These are phyloP conservation scores for Moricandia moricandioides DNA, from an alignment of 345 rosid genomes.

Conservation along the genomic window DNA sequence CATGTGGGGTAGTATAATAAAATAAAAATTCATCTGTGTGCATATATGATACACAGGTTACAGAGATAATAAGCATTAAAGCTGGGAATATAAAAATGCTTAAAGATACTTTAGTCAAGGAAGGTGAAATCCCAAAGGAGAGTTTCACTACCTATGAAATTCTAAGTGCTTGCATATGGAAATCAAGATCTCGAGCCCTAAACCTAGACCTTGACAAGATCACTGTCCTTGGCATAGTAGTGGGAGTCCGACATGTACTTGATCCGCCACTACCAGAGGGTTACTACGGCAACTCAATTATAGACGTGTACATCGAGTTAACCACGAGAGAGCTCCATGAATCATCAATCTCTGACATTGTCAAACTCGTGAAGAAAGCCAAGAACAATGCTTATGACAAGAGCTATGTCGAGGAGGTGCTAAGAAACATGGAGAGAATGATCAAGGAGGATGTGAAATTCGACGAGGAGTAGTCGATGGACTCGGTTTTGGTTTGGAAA, in stretches of 20 bases:
- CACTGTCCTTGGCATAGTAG: conserved; percentile 32
- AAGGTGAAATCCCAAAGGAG: neutral
- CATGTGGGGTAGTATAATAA: neutral
- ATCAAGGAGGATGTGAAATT: conserved; percentile 21
- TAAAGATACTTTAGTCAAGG: conserved; percentile 4
- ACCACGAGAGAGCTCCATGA: conserved; percentile 39
- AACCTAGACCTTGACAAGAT: conserved; percentile 36
- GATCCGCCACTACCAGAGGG: conserved; percentile 44
- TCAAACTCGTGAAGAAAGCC: conserved; percentile 23
- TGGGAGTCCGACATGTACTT: conserved; percentile 35
- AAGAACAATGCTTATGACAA: conserved; percentile 11
- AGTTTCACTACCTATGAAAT: conserved; percentile 45
- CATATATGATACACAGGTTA: conserved; percentile 7
- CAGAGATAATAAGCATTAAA: conserved; percentile 3
- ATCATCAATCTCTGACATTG: conserved; percentile 31
- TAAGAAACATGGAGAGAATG: conserved; percentile 33
- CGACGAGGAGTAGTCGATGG: conserved; percentile 29
- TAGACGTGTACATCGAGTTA: conserved; percentile 27
- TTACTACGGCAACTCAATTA: conserved; percentile 43
- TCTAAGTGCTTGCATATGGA: conserved; percentile 46
- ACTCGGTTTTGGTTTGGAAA: conserved; percentile 45
- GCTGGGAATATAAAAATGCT: conserved; percentile 11
- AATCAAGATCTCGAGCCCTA: conserved; percentile 45
- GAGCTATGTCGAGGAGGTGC: conserved; percentile 14
- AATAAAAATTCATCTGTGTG: neutral